Evolutionary conservation across 1,284 basidiomycete genomes (phyloP), one percentile per base, ranked within the genome.

Genomic region (Ustilago shanxiensis): DNA sequence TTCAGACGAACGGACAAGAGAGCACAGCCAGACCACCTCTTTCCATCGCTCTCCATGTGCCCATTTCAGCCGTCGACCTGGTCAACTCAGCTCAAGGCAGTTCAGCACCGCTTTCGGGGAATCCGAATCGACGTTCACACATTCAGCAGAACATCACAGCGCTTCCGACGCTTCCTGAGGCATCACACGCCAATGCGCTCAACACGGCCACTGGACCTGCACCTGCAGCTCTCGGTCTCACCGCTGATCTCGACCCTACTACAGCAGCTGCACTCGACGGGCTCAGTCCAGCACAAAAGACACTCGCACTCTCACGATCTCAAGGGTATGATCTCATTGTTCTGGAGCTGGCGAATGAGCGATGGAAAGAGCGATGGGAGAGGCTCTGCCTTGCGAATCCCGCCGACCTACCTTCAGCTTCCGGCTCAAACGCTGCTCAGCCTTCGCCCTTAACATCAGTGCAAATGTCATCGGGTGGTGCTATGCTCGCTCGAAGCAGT

Each of bases 361-460:
- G 89, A 35, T 99, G 96, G 96, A 91, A 91, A 81, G 89, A 90
- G 72, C 88, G 96, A 67, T 99, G 97, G 96, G 90, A 90, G 78
- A 89, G 91, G 44, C 92, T 98, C 89, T 99, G 96, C 86, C 88
- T 95, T 22, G 83, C 87, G 11, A 85, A 87, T 1, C 79, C 87
- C 14, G 33, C 47, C 9, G 71, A 76, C 14, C 22, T 64, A 33
- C 51, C 66, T 16, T 59, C 61, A 1, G 49, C 55, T 3, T 68
- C 62, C 18, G 51, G 53, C 37, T 52, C 62, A 24, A 60, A 60
- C 4, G 59, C 61, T 5, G 33, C 47, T 10, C 35, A 37, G 31
- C 45, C 68, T 26, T 55, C 66, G n/a, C 62, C 50, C 8, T 58
- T 67, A 47, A 49, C 63, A 13, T 33, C 67, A 4, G 44, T 66